Conservation (phyloP, 139 green algal species). For the Dunaliella primolecta region DNA sequence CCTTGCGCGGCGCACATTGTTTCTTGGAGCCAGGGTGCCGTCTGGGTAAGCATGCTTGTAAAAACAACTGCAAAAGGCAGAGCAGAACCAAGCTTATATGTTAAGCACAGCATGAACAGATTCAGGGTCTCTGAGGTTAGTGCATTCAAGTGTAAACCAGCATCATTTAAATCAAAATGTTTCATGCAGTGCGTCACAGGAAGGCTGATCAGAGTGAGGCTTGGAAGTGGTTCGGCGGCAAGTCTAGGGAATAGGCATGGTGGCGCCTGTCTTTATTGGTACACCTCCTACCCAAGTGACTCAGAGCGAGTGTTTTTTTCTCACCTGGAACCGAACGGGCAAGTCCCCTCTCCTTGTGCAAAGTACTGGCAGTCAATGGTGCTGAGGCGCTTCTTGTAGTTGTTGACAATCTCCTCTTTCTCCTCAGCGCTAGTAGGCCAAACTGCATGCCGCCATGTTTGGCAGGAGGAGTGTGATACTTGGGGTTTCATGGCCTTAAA, state of each 20-base stretch:
- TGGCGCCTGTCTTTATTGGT: background rate
- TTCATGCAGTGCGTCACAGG: background rate
- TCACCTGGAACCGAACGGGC: background rate
- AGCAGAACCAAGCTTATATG: background rate
- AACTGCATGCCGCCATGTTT: too few relatives aligned
- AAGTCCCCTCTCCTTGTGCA: background rate
- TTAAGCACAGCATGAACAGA: background rate
- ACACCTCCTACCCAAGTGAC: background rate
- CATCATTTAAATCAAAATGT: background rate
- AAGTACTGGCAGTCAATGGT: background rate
- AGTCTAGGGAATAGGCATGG: too few relatives aligned
- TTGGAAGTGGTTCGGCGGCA: too few relatives aligned
- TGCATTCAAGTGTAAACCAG: background rate
- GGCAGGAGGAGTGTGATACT: too few relatives aligned
- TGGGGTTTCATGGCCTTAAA: too few relatives aligned
- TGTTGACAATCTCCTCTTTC: background rate
- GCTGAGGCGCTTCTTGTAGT: background rate
- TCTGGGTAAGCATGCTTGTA: background rate
- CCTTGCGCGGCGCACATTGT: background rate
- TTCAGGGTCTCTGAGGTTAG: background rate
- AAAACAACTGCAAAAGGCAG: background rate
- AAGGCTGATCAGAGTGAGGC: too few relatives aligned
- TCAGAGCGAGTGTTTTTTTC: background rate
- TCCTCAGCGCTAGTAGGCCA: background rate
- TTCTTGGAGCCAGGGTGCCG: background rate